These are phyloP conservation scores for Pleurostoma richardsiae DNA, from an alignment of 2,329 filamentous ascomycete species.

Conservation along the genomic window DNA sequence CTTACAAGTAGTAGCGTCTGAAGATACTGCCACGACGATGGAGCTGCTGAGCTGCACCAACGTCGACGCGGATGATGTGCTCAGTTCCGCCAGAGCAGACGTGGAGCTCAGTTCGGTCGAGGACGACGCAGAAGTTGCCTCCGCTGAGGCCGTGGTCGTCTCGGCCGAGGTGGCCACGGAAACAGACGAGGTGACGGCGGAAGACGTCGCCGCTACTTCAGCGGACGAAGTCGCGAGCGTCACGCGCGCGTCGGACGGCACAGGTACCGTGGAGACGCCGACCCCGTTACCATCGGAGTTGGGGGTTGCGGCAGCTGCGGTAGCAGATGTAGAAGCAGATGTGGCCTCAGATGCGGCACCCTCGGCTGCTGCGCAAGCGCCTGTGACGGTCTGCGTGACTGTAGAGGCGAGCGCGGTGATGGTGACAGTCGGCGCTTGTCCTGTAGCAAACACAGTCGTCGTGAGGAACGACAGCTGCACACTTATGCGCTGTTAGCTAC, in stretches of 20 bases:
- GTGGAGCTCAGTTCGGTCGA: background rate
- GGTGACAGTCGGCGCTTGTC: constrained; percentile 23
- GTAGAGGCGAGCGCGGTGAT: constrained; percentile 26
- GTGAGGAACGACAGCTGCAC: constrained; percentile 29
- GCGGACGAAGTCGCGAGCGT: constrained; percentile 4
- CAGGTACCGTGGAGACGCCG: constrained; percentile 11
- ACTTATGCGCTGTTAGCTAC: constrained; percentile 8
- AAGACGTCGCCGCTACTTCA: background rate
- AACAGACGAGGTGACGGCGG: background rate
- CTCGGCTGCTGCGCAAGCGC: constrained; percentile 10
- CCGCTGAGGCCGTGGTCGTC: background rate
- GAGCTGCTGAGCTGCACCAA: too few relatives aligned
- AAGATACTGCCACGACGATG: too few relatives aligned
- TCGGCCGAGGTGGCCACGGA: constrained; percentile 2
- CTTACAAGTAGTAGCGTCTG: too few relatives aligned
- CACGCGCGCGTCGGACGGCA: constrained; percentile 7
- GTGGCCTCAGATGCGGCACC: constrained; percentile 8
- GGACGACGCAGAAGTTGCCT: background rate
- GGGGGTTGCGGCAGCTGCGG: background rate
- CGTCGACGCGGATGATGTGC: background rate
- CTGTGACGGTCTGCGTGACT: constrained; percentile 19
- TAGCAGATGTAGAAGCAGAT: constrained; percentile 4
- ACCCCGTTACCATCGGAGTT: constrained; percentile 6
- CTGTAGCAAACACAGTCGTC: constrained; percentile 24
- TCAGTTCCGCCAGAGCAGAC: background rate